Percentiles rank a stretch among this genome's conserved stretches.
phyloP scores from a whole-genome alignment of 495 filamentous ascomycete genomes.

The Trichoderma parareesei region DNA sequence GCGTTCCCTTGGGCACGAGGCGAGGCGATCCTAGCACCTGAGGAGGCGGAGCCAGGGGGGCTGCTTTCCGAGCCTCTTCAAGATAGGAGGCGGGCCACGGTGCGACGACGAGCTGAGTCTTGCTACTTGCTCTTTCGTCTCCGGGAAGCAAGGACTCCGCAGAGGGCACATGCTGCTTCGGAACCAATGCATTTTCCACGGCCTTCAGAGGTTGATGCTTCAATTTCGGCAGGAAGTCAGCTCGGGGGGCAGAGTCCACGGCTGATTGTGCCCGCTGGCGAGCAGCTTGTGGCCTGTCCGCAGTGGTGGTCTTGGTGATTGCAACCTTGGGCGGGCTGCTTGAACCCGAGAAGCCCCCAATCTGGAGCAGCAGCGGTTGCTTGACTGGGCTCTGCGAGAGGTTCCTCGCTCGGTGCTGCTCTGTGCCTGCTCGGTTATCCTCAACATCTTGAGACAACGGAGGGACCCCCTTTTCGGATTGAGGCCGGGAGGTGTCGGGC shows the following conservation, averaged over 20 bases:
- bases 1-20: neutral
- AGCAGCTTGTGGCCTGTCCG: neutral
- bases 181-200: neutral
- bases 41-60: slow-evolving; percentile 3
- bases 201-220: slow-evolving; percentile 24
- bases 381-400: neutral
- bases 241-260: slow-evolving; percentile 15
- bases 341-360: neutral
- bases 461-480: slow-evolving; percentile 29
- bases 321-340: neutral
- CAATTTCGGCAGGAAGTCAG: slow-evolving; percentile 21
- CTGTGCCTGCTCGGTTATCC: neutral
- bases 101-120: neutral
- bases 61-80: slow-evolving; percentile 7
- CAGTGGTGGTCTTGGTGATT: neutral
- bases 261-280: neutral
- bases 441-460: slow-evolving; percentile 12
- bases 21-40: slow-evolving; percentile 2
- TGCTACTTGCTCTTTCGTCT: neutral
- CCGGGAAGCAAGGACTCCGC: neutral
- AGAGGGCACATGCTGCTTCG: neutral
- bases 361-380: neutral
- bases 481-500: slow-evolving; percentile 39
- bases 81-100: slow-evolving; percentile 11
- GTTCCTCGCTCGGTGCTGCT: neutral